phyloP scores from a whole-genome alignment of 352 stramenopile species.

The Globisporangium paddicum region DNA sequence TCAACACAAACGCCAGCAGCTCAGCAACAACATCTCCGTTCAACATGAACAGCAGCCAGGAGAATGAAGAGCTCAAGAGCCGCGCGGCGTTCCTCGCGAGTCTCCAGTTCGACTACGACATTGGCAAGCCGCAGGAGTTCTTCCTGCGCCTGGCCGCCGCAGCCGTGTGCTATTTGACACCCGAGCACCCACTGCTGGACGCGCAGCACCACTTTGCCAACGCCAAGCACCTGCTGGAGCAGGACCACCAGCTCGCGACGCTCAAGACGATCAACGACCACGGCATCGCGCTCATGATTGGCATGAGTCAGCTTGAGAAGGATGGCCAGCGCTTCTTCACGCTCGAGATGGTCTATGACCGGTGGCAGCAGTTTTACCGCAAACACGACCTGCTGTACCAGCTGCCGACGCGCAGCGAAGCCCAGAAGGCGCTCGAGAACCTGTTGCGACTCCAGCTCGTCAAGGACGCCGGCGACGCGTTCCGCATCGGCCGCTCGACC shows the following conservation, averaged over 20 bases:
- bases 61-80: slow-evolving; percentile 10
- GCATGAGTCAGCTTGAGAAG: slow-evolving; percentile 76
- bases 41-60: background rate
- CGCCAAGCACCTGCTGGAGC: slow-evolving; percentile 57
- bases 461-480: slow-evolving; percentile 69
- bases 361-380: slow-evolving; percentile 76
- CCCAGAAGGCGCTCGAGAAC: slow-evolving; percentile 71
- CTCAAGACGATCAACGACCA: slow-evolving; percentile 59
- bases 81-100: slow-evolving; percentile 32
- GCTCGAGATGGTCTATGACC: slow-evolving; percentile 81
- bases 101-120: slow-evolving; percentile 75
- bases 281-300: slow-evolving; percentile 69
- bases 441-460: slow-evolving; percentile 66
- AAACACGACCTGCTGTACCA: slow-evolving; percentile 65
- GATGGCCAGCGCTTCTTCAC: slow-evolving; percentile 61
- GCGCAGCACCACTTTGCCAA: slow-evolving; percentile 33
- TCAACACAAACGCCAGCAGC: slow-evolving; percentile 11
- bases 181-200: slow-evolving; percentile 30
- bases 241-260: slow-evolving; percentile 70
- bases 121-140: slow-evolving; percentile 58
- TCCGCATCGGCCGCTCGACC: slow-evolving; percentile 45
- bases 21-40: background rate
- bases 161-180: slow-evolving; percentile 43
- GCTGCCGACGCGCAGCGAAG: slow-evolving; percentile 63
- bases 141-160: slow-evolving; percentile 57